Conservation (phyloP, 306 rosid species). For the Neltuma alba region DNA sequence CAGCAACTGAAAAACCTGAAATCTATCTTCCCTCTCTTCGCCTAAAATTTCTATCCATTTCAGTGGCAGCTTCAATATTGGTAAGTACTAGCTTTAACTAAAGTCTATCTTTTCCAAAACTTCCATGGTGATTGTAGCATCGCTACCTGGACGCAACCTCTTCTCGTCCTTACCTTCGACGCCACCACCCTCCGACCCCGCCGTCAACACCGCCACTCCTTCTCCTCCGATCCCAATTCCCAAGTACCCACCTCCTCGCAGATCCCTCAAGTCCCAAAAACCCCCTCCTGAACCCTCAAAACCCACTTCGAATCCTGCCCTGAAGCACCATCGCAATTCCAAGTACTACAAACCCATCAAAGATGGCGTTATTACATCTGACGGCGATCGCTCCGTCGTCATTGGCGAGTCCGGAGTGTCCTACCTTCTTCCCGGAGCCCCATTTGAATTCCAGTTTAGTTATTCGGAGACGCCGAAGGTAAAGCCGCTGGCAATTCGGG, state of each 20-base stretch:
- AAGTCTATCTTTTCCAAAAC: neutral
- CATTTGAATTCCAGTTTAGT: slow-evolving; percentile 92
- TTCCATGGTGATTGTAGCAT: slow-evolving; percentile 62
- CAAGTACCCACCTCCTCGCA: slow-evolving; percentile 54
- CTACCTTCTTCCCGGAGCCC: slow-evolving; percentile 85
- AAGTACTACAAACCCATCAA: no score
- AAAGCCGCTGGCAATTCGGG: slow-evolving; percentile 84
- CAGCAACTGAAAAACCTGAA: slow-evolving; percentile 43
- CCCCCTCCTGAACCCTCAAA: slow-evolving; percentile 23
- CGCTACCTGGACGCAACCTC: no score
- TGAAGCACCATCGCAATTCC: slow-evolving; percentile 70
- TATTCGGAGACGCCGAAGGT: slow-evolving; percentile 89
- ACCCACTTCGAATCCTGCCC: slow-evolving; percentile 49
- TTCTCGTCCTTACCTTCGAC: slow-evolving; percentile 72
- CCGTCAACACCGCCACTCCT: slow-evolving; percentile 24
- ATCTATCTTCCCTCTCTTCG: neutral
- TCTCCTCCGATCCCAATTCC: slow-evolving; percentile 42
- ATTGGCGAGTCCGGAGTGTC: slow-evolving; percentile 86
- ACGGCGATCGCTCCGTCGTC: slow-evolving; percentile 73
- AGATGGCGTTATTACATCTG: slow-evolving; percentile 56
- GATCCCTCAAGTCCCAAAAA: no score
- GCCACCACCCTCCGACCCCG: slow-evolving; percentile 29
- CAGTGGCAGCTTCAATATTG: neutral
- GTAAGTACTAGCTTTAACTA: neutral
- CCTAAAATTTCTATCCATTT: neutral